Percentiles rank a stretch among this genome's conserved stretches.
phyloP scores from a whole-genome alignment of 169 alveolate species.

The Cystoisospora suis region DNA sequence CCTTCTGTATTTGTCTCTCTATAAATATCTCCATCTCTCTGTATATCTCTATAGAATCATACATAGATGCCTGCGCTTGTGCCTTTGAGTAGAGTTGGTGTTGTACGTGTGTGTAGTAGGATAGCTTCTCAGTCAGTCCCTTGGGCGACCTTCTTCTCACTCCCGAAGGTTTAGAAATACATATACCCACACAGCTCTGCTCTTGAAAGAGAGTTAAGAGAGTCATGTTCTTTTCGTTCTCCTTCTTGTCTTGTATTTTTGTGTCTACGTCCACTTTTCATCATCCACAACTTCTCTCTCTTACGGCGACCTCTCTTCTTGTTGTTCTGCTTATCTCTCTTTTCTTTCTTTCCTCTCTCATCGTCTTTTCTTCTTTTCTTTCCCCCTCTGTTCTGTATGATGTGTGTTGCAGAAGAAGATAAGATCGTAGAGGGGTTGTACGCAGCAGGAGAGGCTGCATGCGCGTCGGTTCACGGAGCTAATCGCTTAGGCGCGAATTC shows the following conservation, averaged over 20 bases:
- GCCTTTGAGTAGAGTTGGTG: too few relatives aligned
- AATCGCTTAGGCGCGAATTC: slow-evolving; percentile 98
- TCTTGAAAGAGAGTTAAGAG: too few relatives aligned
- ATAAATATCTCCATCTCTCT: too few relatives aligned
- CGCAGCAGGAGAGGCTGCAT: slow-evolving; percentile 96
- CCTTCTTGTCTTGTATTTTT: background rate
- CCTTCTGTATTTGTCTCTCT: too few relatives aligned
- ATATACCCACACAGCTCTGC: too few relatives aligned
- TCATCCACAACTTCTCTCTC: background rate
- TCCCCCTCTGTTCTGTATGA: background rate
- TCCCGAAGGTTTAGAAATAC: too few relatives aligned
- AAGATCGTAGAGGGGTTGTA: slow-evolving; percentile 92
- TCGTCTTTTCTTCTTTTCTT: background rate
- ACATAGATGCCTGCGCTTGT: too few relatives aligned
- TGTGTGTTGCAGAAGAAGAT: slow-evolving; percentile 73
- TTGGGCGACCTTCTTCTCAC: too few relatives aligned
- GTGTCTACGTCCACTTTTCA: background rate
- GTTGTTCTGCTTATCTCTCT: background rate
- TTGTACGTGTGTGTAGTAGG: too few relatives aligned
- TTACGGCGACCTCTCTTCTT: background rate
- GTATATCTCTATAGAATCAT: too few relatives aligned
- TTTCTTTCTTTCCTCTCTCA: background rate
- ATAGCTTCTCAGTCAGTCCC: too few relatives aligned
- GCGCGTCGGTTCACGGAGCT: slow-evolving; percentile 99
- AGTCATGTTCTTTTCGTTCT: background rate